Percentiles rank a stretch among this genome's conserved stretches.
phyloP scores from a whole-genome alignment of 495 filamentous ascomycete genomes.

The Parachaetomium inaequale region DNA sequence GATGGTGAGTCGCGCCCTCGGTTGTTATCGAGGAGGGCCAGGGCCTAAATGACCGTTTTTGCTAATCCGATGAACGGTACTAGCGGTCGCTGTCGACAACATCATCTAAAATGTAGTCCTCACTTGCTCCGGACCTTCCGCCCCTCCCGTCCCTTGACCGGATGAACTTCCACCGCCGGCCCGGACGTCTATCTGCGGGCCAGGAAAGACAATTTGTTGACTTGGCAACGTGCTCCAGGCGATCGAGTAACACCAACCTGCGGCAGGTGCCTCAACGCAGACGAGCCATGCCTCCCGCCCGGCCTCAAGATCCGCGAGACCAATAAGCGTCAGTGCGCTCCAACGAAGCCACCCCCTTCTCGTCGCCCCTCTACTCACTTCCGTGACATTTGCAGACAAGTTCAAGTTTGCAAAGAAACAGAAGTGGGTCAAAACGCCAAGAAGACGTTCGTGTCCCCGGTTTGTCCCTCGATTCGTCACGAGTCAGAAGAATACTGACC shows the following conservation, averaged over 20 bases:
- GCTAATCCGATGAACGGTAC: background rate
- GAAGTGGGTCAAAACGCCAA: slow-evolving; percentile 34
- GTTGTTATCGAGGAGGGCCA: background rate
- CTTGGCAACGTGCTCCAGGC: slow-evolving; percentile 29
- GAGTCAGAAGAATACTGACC: background rate
- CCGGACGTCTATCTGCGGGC: background rate
- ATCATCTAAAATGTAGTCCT: slow-evolving; percentile 44
- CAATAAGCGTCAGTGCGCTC: slow-evolving; percentile 20
- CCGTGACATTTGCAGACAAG: slow-evolving; percentile 16
- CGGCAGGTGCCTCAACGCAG: slow-evolving; percentile 33
- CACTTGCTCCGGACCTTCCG: background rate
- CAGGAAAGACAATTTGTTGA: background rate
- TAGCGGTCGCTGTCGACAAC: slow-evolving; percentile 45
- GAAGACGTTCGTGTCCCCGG: slow-evolving; percentile 24
- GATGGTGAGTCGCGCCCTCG: slow-evolving; percentile 27
- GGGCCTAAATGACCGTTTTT: background rate
- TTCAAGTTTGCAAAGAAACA: slow-evolving; percentile 29
- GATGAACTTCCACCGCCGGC: background rate
- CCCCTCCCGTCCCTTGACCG: background rate
- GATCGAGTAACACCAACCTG: slow-evolving; percentile 44
- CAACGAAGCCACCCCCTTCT: background rate
- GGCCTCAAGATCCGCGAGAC: slow-evolving; percentile 32
- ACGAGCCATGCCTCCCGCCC: slow-evolving; percentile 24
- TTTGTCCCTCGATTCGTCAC: background rate
- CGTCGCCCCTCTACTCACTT: background rate